Base-by-base conservation (phyloP, 169 alveolate species). In the Babesia microti region DNA sequence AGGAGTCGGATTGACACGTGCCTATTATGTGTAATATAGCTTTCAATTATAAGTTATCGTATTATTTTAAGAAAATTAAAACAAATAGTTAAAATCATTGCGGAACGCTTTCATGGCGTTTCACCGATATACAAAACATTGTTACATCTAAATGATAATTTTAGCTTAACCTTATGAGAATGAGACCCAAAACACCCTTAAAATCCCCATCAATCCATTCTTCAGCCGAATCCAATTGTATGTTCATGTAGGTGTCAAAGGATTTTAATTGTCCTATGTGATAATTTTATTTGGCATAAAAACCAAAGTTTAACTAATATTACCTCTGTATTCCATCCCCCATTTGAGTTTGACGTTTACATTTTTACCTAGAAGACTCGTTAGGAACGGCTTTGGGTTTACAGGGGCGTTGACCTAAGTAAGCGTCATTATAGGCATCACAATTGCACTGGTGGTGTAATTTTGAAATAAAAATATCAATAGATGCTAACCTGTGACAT, bases 311-410 rank as follows among this genome's bases (percentile, higher is more conserved):
- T 5, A 7, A 35, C 42, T 15, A 0, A 1, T 15, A 28, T 0
- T 43, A 48, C 97, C 97, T 59, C 86, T 91, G 61, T 91, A 91
- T 44, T 85, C 91, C 89, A 91, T 89, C 7, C 97, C 97, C 96
- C 96, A 89, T 76, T 89, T 89, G 23, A 91, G 79, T 68, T 85
- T 83, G 36, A 88, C 92, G 47, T 87, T 75, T 9, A 87, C 94
- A 35, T 57, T 68, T 56, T 85, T 84, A 19, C 91, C 91, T 12
- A 89, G 72, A 37, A 89, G 83, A 28, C 83, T 84, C 29, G 88
- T 72, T 28, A 89, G 75, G 72, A 91, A 91, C 19, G 97, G 96
- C 71, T 88, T 91, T 11, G 97, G 96, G 65, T 91, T 91, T 36
- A 86, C 70, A 28, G 95, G 94, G 12, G 90, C 78, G 35, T 46